Conservation (phyloP, 768 basidiomycete genomes). For the Termitomyces titanicus region DNA sequence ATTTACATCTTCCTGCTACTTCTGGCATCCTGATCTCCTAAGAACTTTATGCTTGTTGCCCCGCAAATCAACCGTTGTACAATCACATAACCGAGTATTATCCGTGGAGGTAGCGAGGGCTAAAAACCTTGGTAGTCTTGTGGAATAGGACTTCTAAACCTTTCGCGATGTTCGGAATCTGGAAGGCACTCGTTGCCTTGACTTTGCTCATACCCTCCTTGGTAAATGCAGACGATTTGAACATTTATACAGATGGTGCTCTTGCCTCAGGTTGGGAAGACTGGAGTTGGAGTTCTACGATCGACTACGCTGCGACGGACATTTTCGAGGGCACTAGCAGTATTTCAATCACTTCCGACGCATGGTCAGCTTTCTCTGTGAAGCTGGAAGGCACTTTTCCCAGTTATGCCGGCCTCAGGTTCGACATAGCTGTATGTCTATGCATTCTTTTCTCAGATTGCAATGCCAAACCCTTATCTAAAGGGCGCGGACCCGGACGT, state of each 20-base stretch:
- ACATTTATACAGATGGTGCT: constrained; percentile 37
- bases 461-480: neutral
- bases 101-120: constrained; percentile 3
- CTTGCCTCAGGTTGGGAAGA: constrained; percentile 46
- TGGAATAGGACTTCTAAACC: neutral
- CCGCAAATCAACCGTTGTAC: constrained; percentile 12
- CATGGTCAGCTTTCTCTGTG: constrained; percentile 45
- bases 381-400: constrained; percentile 39
- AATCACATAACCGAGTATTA: constrained; percentile 10
- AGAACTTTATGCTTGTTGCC: neutral
- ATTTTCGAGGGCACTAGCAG: constrained; percentile 37
- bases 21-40: neutral
- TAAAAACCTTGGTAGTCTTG: neutral
- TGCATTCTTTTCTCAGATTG: neutral
- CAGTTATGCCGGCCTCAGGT: constrained; percentile 42
- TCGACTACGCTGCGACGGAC: constrained; percentile 43
- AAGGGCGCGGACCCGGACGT: constrained; percentile 45
- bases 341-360: constrained; percentile 38
- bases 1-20: neutral
- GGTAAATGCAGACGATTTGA: constrained; percentile 29
- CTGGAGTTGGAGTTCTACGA: constrained; percentile 46
- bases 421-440: constrained; percentile 44
- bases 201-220: constrained; percentile 18
- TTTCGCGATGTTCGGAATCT: constrained; percentile 3
- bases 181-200: constrained; percentile 13